Conservation (phyloP, 73 alveolate species). For the Diophrys sp. region DNA sequence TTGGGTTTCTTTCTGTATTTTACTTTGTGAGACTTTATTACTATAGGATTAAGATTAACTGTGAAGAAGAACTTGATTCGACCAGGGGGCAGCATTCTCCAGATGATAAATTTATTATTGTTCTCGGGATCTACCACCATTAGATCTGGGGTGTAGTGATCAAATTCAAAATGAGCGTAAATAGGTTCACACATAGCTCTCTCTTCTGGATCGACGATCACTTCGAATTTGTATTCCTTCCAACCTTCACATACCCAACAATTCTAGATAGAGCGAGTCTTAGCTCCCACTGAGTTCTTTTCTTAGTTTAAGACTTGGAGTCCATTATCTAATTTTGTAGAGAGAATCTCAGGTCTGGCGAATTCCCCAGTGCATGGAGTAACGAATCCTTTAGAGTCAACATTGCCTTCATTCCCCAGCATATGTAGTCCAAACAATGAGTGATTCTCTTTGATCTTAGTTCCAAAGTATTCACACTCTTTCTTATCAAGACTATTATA, state of each 20-base stretch:
- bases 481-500: slow-evolving; percentile 67
- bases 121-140: slow-evolving; percentile 10
- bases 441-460: slow-evolving; percentile 66
- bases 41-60: not conserved
- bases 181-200: slow-evolving; percentile 17
- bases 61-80: slow-evolving; percentile 14
- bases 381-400: slow-evolving; percentile 80
- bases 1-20: not conserved
- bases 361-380: slow-evolving; percentile 8
- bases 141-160: slow-evolving; percentile 21
- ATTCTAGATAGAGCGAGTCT: slow-evolving; percentile 9
- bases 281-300: slow-evolving; percentile 2
- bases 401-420: slow-evolving; percentile 80
- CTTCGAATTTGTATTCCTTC: slow-evolving; percentile 78
- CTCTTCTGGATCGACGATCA: not conserved
- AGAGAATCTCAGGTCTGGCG: not conserved
- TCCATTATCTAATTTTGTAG: slow-evolving; percentile 1
- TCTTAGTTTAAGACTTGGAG: slow-evolving; percentile 3
- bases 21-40: not conserved
- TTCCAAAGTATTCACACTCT: slow-evolving; percentile 74
- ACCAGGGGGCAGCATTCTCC: slow-evolving; percentile 46
- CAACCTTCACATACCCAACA: slow-evolving; percentile 96
- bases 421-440: slow-evolving; percentile 83
- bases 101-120: not conserved
- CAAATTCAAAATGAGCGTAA: slow-evolving; percentile 41